Evolutionary conservation across 768 basidiomycete genomes (phyloP).

Genomic region (Gymnopilus junonius): DNA sequence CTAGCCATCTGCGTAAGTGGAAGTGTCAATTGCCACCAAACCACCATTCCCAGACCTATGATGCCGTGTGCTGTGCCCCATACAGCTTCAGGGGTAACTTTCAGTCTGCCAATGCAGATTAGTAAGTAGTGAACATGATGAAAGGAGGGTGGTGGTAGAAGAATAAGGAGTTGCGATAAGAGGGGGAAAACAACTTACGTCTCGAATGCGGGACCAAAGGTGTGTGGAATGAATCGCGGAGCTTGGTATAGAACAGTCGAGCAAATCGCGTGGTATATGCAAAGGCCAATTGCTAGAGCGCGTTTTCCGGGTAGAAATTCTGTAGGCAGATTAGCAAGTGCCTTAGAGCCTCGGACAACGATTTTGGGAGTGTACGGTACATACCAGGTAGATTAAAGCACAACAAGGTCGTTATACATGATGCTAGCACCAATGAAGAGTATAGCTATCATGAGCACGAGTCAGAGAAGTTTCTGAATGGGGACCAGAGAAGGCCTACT

Average conservation of each 20-base stretch:
- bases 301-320: slow-evolving; percentile 89
- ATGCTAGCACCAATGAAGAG: slow-evolving; percentile 60
- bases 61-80: slow-evolving; percentile 80
- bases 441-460: slow-evolving; percentile 55
- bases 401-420: slow-evolving; percentile 67
- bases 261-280: slow-evolving; percentile 73
- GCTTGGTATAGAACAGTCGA: slow-evolving; percentile 78
- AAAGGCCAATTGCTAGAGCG: slow-evolving; percentile 76
- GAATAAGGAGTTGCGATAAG: neutral
- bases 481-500: slow-evolving; percentile 40
- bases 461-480: neutral
- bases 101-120: slow-evolving; percentile 36
- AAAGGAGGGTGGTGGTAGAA: neutral
- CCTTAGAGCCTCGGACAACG: neutral
- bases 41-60: slow-evolving; percentile 69
- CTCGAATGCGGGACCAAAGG: slow-evolving; percentile 66
- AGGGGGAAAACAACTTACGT: slow-evolving; percentile 45
- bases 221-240: slow-evolving; percentile 79
- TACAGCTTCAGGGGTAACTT: slow-evolving; percentile 69
- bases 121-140: neutral
- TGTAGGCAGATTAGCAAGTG: slow-evolving; percentile 24
- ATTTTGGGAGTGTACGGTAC: slow-evolving; percentile 25
- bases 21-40: slow-evolving; percentile 85
- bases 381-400: slow-evolving; percentile 73
- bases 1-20: slow-evolving; percentile 49